phyloP scores from a whole-genome alignment of 2,329 filamentous ascomycete genomes.

The Colletotrichum liriopes region DNA sequence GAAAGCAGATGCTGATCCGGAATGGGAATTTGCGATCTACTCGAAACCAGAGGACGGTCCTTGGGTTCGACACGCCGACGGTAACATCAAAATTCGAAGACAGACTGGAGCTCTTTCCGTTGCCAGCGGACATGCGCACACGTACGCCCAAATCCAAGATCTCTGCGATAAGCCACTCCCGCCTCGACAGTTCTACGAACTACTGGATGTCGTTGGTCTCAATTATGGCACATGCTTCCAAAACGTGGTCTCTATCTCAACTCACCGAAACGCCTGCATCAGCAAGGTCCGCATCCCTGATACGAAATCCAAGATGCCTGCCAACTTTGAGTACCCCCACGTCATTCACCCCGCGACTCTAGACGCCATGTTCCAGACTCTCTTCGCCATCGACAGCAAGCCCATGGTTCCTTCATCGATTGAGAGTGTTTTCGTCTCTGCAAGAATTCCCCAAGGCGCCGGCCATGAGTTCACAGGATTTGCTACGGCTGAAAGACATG shows the following conservation, averaged over 20 bases:
- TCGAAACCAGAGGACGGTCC: conserved; percentile 57
- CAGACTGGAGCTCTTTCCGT: background rate
- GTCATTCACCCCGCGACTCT: conserved; percentile 72
- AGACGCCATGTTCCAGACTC: conserved; percentile 69
- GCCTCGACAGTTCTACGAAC: conserved; percentile 66
- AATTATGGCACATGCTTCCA: conserved; percentile 67
- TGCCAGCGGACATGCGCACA: conserved; percentile 33
- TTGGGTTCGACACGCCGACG: conserved; percentile 41
- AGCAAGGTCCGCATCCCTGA: conserved; percentile 62
- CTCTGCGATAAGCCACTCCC: conserved; percentile 53
- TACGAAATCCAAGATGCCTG: conserved; percentile 68
- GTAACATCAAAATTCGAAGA: conserved; percentile 44
- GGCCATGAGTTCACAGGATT: conserved; percentile 59
- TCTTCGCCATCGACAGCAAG: conserved; percentile 61
- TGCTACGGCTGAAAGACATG: conserved; percentile 54
- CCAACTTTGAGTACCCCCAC: conserved; percentile 67
- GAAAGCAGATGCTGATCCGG: conserved; percentile 30
- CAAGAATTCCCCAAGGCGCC: conserved; percentile 51
- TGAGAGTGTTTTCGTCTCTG: conserved; percentile 63
- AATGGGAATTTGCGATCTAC: conserved; percentile 62
- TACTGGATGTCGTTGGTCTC: conserved; percentile 65
- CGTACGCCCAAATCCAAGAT: conserved; percentile 46
- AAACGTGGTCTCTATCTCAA: conserved; percentile 59
- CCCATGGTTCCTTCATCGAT: conserved; percentile 67
- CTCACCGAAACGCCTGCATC: conserved; percentile 53